phyloP scores from a whole-genome alignment of 257 asterid species.

The Solanum rostratum region DNA sequence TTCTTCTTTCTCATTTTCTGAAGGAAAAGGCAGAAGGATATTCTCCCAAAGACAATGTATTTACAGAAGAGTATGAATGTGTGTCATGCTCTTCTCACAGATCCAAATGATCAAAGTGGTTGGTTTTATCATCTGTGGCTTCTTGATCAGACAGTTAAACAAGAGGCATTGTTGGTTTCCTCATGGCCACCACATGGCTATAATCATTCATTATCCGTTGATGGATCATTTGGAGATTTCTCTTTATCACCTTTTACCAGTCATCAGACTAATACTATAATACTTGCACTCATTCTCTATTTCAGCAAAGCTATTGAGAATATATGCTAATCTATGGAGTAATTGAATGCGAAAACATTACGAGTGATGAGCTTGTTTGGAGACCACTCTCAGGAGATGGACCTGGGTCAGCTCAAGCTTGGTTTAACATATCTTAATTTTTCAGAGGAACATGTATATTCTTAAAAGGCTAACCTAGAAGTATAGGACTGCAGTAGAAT shows the following conservation, averaged over 20 bases:
- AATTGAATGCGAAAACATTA: constrained; percentile 40
- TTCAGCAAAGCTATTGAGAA: constrained; percentile 72
- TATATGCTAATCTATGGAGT: constrained; percentile 51
- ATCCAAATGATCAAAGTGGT: constrained; percentile 98
- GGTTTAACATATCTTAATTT: constrained; percentile 49
- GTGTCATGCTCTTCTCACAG: constrained; percentile 81
- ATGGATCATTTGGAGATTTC: constrained; percentile 12
- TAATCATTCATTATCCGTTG: constrained; percentile 25
- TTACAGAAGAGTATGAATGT: constrained; percentile 67
- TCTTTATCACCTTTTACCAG: constrained; percentile 17
- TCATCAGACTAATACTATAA: constrained; percentile 28
- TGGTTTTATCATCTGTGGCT: constrained; percentile 99
- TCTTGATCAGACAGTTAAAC: constrained; percentile 60
- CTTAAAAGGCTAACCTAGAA: no score
- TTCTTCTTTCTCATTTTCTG: constrained; percentile 51
- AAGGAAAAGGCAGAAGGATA: constrained; percentile 40
- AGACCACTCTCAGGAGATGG: constrained; percentile 45
- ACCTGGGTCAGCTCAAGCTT: constrained; percentile 45
- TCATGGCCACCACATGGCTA: constrained; percentile 80
- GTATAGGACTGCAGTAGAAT: no score
- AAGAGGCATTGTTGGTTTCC: constrained; percentile 44
- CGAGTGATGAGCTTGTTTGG: constrained; percentile 38
- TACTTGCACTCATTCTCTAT: constrained; percentile 59
- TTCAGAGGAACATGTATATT: constrained; percentile 30
- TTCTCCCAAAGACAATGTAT: constrained; percentile 39